Conservation (phyloP, 2,329 filamentous ascomycete genomes). For the Raffaelea albimanens region DNA sequence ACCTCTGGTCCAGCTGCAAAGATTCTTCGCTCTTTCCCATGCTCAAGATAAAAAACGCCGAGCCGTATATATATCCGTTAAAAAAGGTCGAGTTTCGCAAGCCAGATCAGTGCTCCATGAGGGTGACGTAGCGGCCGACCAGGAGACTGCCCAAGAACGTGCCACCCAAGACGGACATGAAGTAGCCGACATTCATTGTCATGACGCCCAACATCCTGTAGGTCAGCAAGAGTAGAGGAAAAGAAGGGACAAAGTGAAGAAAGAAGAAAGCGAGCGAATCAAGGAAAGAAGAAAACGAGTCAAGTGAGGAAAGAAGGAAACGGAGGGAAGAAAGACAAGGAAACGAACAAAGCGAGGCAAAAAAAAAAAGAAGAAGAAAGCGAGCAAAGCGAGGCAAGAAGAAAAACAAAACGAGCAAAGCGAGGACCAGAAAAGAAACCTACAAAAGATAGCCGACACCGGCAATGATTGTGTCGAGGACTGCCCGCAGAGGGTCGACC, state of each 20-base stretch:
- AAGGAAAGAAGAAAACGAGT: background rate
- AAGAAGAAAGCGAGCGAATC: background rate
- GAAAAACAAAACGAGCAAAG: background rate
- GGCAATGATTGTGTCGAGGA: conserved; percentile 60
- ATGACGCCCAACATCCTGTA: conserved; percentile 85
- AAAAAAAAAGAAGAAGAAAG: background rate
- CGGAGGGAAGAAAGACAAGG: background rate
- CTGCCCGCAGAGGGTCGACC: conserved; percentile 66
- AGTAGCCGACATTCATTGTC: conserved; percentile 75
- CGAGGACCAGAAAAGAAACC: conserved; percentile 31
- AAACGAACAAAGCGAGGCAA: conserved; percentile 1
- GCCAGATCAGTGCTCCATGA: conserved; percentile 36
- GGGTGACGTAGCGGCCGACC: conserved; percentile 58
- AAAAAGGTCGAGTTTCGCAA: no score
- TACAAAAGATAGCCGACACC: conserved; percentile 80
- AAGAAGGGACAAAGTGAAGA: conserved; percentile 1
- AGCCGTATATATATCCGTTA: background rate
- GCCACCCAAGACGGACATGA: conserved; percentile 62
- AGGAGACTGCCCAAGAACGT: conserved; percentile 80
- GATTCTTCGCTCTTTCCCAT: no score
- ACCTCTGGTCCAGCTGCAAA: no score
- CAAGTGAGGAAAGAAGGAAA: background rate
- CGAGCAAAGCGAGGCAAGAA: no score
- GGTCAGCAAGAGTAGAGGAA: background rate
- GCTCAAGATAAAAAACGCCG: background rate